Percentiles rank a stretch among this genome's conserved stretches.
These are phyloP conservation scores for Xylaria sp. DNA, from an alignment of 495 filamentous ascomycete species.

Conservation along the genomic window DNA sequence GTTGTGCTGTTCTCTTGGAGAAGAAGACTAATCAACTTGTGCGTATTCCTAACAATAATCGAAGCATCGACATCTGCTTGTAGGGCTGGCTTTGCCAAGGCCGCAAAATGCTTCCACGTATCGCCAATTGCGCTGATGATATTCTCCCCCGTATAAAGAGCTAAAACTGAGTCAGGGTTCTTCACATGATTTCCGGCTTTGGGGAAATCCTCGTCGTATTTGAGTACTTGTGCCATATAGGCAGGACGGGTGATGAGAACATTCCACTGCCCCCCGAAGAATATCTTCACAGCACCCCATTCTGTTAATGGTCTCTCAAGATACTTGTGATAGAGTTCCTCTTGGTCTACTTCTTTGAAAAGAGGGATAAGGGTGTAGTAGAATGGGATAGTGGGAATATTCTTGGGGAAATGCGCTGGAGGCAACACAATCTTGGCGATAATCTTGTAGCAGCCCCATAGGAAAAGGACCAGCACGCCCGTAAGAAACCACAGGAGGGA, in stretches of 20 bases:
- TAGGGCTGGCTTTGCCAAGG: slow-evolving; percentile 49
- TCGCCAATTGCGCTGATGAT: slow-evolving; percentile 43
- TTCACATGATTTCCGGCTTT: slow-evolving; percentile 58
- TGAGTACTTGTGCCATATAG: slow-evolving; percentile 53
- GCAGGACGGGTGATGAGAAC: slow-evolving; percentile 37
- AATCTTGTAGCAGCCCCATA: slow-evolving; percentile 5
- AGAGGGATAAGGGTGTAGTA: slow-evolving; percentile 41
- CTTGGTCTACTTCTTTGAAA: slow-evolving; percentile 42
- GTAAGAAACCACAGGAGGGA: not conserved
- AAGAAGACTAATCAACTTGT: slow-evolving; percentile 26
- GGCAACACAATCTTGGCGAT: slow-evolving; percentile 11
- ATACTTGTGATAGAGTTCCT: slow-evolving; percentile 38
- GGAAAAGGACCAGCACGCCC: slow-evolving; percentile 6
- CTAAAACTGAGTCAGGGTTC: slow-evolving; percentile 53
- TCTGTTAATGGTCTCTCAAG: slow-evolving; percentile 38
- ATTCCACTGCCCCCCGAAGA: slow-evolving; percentile 25
- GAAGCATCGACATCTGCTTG: slow-evolving; percentile 35
- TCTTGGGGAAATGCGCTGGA: slow-evolving; percentile 36
- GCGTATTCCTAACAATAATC: slow-evolving; percentile 27
- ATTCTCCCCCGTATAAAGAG: slow-evolving; percentile 47
- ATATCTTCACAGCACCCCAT: slow-evolving; percentile 57
- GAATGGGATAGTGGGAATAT: slow-evolving; percentile 27
- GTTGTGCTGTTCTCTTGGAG: not conserved
- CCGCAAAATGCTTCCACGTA: slow-evolving; percentile 45
- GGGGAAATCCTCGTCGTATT: slow-evolving; percentile 51